Base-by-base conservation (phyloP, 148 eudicot genomes). In the Fagopyrum tataricum region DNA sequence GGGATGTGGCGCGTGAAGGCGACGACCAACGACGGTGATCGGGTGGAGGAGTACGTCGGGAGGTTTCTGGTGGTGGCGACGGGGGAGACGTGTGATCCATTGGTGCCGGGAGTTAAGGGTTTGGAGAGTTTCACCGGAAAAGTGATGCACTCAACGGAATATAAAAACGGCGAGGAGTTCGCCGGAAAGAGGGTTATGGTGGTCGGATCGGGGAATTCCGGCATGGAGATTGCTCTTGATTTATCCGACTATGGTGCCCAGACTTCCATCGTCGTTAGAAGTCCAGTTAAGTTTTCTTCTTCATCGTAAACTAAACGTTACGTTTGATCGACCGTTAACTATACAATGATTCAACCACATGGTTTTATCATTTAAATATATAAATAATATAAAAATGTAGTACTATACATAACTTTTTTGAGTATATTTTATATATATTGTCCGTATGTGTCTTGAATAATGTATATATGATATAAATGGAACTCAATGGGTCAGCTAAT, bases 171-270 rank as follows among this genome's bases (percentile, higher is more conserved):
- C 4, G 64, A 84, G 56, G 83, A 67, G 67, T 94, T 75, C 76
- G 4, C 24, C 9, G 83, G 76, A 2, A 81, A 87, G 67, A 76
- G 62, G 18, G 96, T 90, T 7, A 79, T 94, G 81, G 93, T 94
- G 14, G 87, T 94, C 64, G 98, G 98, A 15, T 77, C 84, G 42
- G 97, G 98, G 17, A 94, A 94, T 78, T 94, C 98, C 8, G 98
- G 96, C 0, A 88, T 87, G 89, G 98, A 94, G 72, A 91, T 91
- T 78, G 85, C 87, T 20, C 71, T 84, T 53, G 98, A 94, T 84
- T 82, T 94, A 15, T 79, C 91, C 0, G 79, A 78, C 69, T 41
- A 79, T 59, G 90, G 85, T 56, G 95, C 87, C 13, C 53, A 68
- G 8, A 76, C 95, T 15, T 91, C 98, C 61, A 76, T 94, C 37